Evolutionary conservation across 2,329 filamentous ascomycete genomes (phyloP), one percentile per base, ranked within the genome.

Genomic region (Exophiala lecanii-corni): DNA sequence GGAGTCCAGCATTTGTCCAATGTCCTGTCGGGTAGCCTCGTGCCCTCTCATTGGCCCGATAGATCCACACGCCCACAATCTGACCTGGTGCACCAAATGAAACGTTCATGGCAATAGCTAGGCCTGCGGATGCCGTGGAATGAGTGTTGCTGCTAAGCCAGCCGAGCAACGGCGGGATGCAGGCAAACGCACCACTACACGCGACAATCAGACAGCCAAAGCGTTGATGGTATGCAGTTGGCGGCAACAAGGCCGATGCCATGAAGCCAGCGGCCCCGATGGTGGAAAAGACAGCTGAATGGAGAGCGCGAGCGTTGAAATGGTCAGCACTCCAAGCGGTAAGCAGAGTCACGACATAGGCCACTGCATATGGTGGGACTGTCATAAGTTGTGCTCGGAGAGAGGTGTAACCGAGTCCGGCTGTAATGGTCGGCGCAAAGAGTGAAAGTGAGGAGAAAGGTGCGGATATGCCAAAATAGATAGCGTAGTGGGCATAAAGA

Each of bases 401-500:
- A 0, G 72, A 66, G 6, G 72, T 67, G 64, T 83, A 77, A 4
- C 74, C 75, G 53, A 76, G 57, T 47, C 76, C 67, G 35, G 71
- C 70, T 53, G 94, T 83, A 58, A 94, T 92, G 16, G 80, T 84
- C 0, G 88, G 88, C 3, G 89, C 67, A 66, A 94, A 89, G 5
- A 89, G 72, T 81, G 54, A 2, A 74, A 59, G 16, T 81, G 59
- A 88, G 89, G 2, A 88, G 69, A 0, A 82, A 74, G 63, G 81
- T 82, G 51, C 84, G 76, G 25, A 32, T 72, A 74, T 32, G 2
- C 85, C 86, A 80, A 49, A 9, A 26, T 55, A 52, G 5, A 43
- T 25, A 9, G 44, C 12, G 35, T 51, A 53, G 38, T 53, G 47
- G 5, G 35, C 36, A 28, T 41, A 55, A 12, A 52, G 20, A 9